These are phyloP conservation scores for Corylus avellana DNA, from an alignment of 306 rosid genomes.

Conservation along the genomic window DNA sequence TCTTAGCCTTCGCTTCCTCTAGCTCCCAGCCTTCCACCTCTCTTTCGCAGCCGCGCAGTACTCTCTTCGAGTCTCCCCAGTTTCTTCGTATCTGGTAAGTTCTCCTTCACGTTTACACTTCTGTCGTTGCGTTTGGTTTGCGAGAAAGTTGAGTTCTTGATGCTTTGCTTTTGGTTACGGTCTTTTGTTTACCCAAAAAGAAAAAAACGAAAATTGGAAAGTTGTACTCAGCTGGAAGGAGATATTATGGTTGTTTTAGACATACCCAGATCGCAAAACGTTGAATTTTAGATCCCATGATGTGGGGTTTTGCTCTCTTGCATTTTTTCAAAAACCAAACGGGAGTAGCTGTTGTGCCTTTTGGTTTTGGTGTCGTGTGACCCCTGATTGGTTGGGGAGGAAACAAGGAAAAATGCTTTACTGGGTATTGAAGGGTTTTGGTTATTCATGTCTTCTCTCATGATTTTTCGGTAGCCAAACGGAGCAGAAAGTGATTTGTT, in stretches of 20 bases:
- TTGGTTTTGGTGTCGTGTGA: not conserved
- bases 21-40: too few species aligned
- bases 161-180: too few species aligned
- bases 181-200: too few species aligned
- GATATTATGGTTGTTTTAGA: not conserved
- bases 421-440: not conserved
- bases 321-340: not conserved
- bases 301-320: too few species aligned
- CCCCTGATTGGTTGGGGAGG: not conserved
- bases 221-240: not conserved
- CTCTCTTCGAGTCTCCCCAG: too few species aligned
- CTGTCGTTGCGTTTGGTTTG: too few species aligned
- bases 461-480: not conserved
- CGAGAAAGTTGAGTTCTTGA: too few species aligned
- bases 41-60: too few species aligned
- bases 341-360: not conserved
- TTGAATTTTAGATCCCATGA: not conserved
- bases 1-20: too few species aligned
- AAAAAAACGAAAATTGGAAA: too few species aligned
- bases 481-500: not conserved
- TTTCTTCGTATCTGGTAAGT: too few species aligned
- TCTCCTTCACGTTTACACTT: too few species aligned
- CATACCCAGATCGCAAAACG: not conserved
- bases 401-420: not conserved
- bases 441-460: not conserved